phyloP scores from a whole-genome alignment of 1,284 basidiomycete species.

The Boletus sp. region DNA sequence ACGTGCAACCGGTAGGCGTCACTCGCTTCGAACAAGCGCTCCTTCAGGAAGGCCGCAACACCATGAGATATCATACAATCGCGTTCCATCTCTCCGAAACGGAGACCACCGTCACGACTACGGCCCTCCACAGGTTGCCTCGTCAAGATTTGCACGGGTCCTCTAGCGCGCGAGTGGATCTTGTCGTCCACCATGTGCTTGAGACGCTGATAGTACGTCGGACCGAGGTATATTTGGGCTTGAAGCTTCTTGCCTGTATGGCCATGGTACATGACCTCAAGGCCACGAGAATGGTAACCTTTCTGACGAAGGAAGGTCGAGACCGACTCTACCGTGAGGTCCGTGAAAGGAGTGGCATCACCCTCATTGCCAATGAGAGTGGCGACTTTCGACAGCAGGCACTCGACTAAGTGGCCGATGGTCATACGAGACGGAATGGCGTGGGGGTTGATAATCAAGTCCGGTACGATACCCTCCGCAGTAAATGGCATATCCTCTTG shows the following conservation, averaged over 20 bases:
- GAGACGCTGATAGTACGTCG: slow-evolving; percentile 98
- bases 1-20: slow-evolving; percentile 96
- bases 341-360: slow-evolving; percentile 98
- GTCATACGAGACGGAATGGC: slow-evolving; percentile 99
- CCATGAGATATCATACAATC: slow-evolving; percentile 99
- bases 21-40: slow-evolving; percentile 89
- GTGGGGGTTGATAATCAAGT: slow-evolving; percentile 98
- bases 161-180: slow-evolving; percentile 96
- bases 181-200: slow-evolving; percentile 99
- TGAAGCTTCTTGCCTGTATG: slow-evolving; percentile 97
- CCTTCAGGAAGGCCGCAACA: slow-evolving; percentile 95
- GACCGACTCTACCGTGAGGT: slow-evolving; percentile 94
- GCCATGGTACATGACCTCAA: slow-evolving; percentile 99
- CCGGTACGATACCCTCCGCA: slow-evolving; percentile 91
- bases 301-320: slow-evolving; percentile 78
- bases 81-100: slow-evolving; percentile 99
- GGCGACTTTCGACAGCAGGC: slow-evolving; percentile 93
- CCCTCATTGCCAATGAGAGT: slow-evolving; percentile 96
- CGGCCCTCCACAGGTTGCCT: slow-evolving; percentile 99
- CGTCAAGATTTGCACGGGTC: slow-evolving; percentile 96
- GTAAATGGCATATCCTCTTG: slow-evolving; percentile 99
- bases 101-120: slow-evolving; percentile 95
- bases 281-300: slow-evolving; percentile 93
- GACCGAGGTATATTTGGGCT: slow-evolving; percentile 97
- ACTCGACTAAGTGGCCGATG: slow-evolving; percentile 99